Evolutionary conservation across 495 filamentous ascomycete species (phyloP), one percentile per base, ranked within the genome.

Genomic region (Cenococcum geophilum): DNA sequence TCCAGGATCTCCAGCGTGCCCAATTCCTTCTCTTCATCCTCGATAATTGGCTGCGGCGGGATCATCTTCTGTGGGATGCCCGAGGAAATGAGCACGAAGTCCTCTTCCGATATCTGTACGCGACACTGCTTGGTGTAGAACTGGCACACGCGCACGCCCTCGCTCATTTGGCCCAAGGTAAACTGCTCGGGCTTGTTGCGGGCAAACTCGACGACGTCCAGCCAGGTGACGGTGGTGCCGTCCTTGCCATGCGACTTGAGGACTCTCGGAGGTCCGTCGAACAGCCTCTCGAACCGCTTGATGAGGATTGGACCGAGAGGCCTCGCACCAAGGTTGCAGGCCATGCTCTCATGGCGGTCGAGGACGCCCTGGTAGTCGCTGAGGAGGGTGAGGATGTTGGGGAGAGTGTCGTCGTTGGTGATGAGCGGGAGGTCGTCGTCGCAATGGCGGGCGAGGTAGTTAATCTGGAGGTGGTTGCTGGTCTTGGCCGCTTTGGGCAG

Each of bases 51-150:
- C 67, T 90, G 86, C 14, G 86, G 87, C 16, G 91, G 87, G 34
- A 88, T 88, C 74, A 95, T 84, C 74, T 89, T 86, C 73, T 93
- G 87, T 16, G 89, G 83, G 62, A 88, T 86, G 32, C 90, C 90
- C 16, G 87, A 91, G 23, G 81, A 79, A 68, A 95, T 89, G 57
- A 95, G 74, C 40, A 89, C 79, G 76, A 84, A 93, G 70, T 95
- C 90, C 70, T 92, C 89, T 72, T 93, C 89, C 37, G 84, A 85
- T 62, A 95, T 92, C 73, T 95, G 89, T 36, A 93, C 87, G 23
- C 86, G 81, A 65, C 85, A 82, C 63, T 89, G 87, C 67, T 90
- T 90, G 51, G 89, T 84, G 62, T 86, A 83, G 72, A 93, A 92
- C 59, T 88, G 89, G 63, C 90, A 92, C 35, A 85, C 83, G 21